Evolutionary conservation across 257 asterid genomes (phyloP).

Genomic region (Leonotis leonurus): DNA sequence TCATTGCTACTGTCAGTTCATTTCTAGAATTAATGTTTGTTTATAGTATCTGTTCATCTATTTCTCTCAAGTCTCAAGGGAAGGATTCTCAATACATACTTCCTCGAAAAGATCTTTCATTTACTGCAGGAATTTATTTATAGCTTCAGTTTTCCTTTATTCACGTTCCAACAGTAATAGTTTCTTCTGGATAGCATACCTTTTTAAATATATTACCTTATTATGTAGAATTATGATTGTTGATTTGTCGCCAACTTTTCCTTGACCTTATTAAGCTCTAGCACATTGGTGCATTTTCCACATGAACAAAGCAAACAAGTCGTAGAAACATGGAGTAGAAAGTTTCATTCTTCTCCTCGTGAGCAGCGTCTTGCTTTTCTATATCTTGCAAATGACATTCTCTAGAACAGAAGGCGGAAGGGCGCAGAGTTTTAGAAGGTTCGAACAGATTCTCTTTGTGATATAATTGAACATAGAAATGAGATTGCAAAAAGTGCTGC

Average conservation of each 20-base stretch:
- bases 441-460: constrained; percentile 88
- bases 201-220: background rate
- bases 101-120: background rate
- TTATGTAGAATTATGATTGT: background rate
- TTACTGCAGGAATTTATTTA: background rate
- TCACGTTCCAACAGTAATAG: background rate
- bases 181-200: background rate
- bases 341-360: constrained; percentile 79
- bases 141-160: background rate
- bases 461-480: constrained; percentile 68
- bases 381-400: constrained; percentile 96
- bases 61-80: background rate
- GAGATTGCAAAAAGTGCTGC: constrained; percentile 70
- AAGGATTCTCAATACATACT: background rate
- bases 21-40: background rate
- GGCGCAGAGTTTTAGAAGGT: constrained; percentile 98
- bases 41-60: background rate
- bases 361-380: constrained; percentile 89
- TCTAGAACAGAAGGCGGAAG: constrained; percentile 94
- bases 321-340: constrained; percentile 93
- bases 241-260: constrained; percentile 14
- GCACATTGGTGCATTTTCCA: constrained; percentile 99
- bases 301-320: constrained; percentile 98
- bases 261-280: constrained; percentile 75
- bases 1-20: background rate